Evolutionary conservation across 129 eudicot species (phyloP), one percentile per base, ranked within the genome.

Genomic region (Lactuca saligna): DNA sequence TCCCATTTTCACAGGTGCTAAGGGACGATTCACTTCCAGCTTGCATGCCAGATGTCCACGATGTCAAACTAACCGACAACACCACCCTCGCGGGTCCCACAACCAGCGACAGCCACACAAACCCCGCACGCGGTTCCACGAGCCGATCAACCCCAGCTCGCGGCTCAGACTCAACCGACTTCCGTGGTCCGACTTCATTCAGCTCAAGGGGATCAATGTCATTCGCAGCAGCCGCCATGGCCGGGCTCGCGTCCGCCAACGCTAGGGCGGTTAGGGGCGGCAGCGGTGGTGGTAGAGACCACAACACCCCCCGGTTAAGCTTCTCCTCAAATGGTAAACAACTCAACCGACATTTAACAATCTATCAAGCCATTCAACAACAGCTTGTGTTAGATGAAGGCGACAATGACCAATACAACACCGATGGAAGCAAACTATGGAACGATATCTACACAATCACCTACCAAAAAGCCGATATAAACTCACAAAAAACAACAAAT

Each of bases 181-280:
- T 35, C 54, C 17, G 62, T 16, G 72, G 17, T 33, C 79, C 84
- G 12, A 78, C 71, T 74, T 73, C 88, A 57, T 83, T 77, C 50
- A 88, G 88, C 54, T 85, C 97, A 65, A 83, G 97, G 65, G 93
- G 96, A 72, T 85, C 96, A 73, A 88, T 88, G 97, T 91, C 97
- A 31, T 91, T 91, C 82, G 97, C 97, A 41, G 97, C 97, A 58
- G 97, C 97, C 33, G 93, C 97, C 49, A 91, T 91, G 97, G 93
- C 92, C 65, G 96, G 97, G 44, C 93, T 91, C 70, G 83, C 92
- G 38, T 79, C 96, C 8, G 82, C 90, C 29, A 91, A 85, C 58
- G 86, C 81, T 62, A 85, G 96, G 82, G 96, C 87, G 31, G 32
- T 80, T 12, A 78, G 86, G 80, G 91, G 81, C 38, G 78, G 79